Evolutionary conservation across 176 grass and related monocot genomes (phyloP).

Genomic region (Rhynchospora tenuis): DNA sequence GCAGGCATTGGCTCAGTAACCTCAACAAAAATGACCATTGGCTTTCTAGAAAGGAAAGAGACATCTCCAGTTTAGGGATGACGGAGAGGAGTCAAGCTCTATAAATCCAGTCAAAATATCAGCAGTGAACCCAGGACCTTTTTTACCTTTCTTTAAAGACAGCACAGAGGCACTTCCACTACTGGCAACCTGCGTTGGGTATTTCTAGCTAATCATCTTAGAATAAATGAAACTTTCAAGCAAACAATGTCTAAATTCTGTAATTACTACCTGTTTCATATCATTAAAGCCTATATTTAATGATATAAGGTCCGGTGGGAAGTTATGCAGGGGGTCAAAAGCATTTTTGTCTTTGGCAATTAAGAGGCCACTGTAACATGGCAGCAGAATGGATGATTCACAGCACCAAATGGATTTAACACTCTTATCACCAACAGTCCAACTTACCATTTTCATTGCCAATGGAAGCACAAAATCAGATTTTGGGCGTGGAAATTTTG

Average conservation of each 20-base stretch:
- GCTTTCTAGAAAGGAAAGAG: background rate
- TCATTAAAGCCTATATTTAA: conserved; percentile 24
- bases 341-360: conserved; percentile 21
- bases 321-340: conserved; percentile 16
- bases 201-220: conserved; percentile 25
- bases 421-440: background rate
- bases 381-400: background rate
- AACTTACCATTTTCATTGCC: background rate
- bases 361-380: conserved; percentile 12
- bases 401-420: background rate
- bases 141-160: conserved; percentile 24
- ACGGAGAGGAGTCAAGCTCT: conserved; percentile 1
- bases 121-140: conserved; percentile 19
- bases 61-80: background rate
- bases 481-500: background rate
- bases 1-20: background rate
- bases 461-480: background rate
- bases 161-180: conserved; percentile 25
- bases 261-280: conserved; percentile 15
- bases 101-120: conserved; percentile 23
- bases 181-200: conserved; percentile 21
- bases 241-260: conserved; percentile 16
- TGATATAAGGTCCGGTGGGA: conserved; percentile 23
- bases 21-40: background rate
- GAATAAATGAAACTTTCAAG: conserved; percentile 26